Percentiles rank a stretch among this genome's conserved stretches.
These are phyloP conservation scores for Beta macrorhiza DNA, from an alignment of 179 eudicot genomes.

Conservation along the genomic window DNA sequence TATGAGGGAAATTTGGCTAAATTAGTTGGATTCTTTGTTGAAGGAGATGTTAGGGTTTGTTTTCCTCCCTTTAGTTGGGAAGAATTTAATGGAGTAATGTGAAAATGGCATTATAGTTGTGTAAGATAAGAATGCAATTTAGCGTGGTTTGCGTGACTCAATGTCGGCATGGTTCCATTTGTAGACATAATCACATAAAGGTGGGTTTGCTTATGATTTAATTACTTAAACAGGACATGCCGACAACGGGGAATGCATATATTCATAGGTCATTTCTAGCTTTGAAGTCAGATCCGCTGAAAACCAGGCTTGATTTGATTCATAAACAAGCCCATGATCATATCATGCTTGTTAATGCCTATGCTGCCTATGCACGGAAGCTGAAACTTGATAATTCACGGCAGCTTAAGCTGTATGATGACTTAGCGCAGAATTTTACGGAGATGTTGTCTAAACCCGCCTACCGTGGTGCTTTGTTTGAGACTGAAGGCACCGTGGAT, in stretches of 20 bases:
- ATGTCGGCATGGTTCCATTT: neutral
- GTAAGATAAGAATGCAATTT: neutral
- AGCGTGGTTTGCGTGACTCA: too few species aligned
- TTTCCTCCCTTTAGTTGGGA: too few species aligned
- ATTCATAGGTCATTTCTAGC: constrained; percentile 70
- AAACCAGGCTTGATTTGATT: constrained; percentile 76
- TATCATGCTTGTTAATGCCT: constrained; percentile 78
- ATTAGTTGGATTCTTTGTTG: neutral
- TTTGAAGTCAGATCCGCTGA: constrained; percentile 77
- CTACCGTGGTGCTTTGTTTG: constrained; percentile 51
- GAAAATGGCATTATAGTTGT: neutral
- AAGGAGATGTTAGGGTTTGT: neutral
- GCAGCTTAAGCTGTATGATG: constrained; percentile 78
- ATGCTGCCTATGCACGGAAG: constrained; percentile 80
- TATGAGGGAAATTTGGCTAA: neutral
- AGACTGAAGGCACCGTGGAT: constrained; percentile 62
- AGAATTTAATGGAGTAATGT: neutral
- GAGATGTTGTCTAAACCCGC: constrained; percentile 51
- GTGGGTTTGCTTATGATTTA: constrained; percentile 14
- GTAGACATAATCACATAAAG: neutral
- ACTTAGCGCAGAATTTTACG: constrained; percentile 54
- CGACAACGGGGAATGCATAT: constrained; percentile 60
- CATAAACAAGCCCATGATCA: constrained; percentile 83
- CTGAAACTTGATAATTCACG: constrained; percentile 73
- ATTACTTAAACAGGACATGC: constrained; percentile 40